Percentiles rank a stretch among this genome's conserved stretches.
Evolutionary conservation across 2,329 filamentous ascomycete species (phyloP).

Genomic region (Fusarium subtropicale): DNA sequence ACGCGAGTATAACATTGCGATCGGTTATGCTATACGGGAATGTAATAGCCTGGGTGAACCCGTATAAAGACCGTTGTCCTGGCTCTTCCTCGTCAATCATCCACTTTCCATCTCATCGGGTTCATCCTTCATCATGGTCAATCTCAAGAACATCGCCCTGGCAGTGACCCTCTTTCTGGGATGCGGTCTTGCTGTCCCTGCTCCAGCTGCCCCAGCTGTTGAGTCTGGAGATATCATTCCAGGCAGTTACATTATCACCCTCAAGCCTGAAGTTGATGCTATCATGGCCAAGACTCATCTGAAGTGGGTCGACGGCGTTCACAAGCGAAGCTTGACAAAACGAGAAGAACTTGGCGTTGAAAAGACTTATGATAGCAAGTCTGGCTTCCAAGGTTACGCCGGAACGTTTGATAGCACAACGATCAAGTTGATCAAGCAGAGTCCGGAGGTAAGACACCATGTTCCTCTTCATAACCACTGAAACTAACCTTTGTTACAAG

Average conservation of each 20-base stretch:
- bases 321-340: conserved; percentile 63
- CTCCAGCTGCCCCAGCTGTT: neutral
- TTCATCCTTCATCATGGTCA: conserved; percentile 10
- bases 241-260: conserved; percentile 69
- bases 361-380: conserved; percentile 43
- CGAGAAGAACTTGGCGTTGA: conserved; percentile 52
- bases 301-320: conserved; percentile 60
- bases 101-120: neutral
- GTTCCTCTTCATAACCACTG: rapidly evolving
- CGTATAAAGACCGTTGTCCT: neutral
- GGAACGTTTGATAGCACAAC: conserved; percentile 55
- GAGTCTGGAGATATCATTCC: conserved; percentile 43
- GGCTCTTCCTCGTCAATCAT: neutral
- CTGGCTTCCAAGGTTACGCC: conserved; percentile 55
- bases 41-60: neutral
- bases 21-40: neutral
- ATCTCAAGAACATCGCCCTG: neutral
- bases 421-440: conserved; percentile 54
- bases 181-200: conserved; percentile 13
- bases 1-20: neutral
- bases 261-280: conserved; percentile 58
- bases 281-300: conserved; percentile 60
- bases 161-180: conserved; percentile 12
- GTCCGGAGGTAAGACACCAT: conserved; percentile 52
- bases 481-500: conserved; percentile 2